These are phyloP conservation scores for Brassica rapa DNA, from an alignment of 345 rosid genomes.

Conservation along the genomic window DNA sequence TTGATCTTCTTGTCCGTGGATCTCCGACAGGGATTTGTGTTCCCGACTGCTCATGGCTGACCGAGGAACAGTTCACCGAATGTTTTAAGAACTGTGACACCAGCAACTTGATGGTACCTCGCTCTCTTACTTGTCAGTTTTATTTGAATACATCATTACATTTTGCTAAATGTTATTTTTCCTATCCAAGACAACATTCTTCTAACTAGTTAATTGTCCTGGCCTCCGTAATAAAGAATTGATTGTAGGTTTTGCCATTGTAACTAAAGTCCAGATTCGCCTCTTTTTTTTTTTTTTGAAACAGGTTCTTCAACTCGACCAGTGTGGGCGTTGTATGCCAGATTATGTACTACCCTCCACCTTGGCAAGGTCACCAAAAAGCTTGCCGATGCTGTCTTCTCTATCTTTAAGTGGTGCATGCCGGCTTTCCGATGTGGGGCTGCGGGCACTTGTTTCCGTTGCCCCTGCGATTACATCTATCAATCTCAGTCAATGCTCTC, in stretches of 20 bases:
- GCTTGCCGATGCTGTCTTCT: conserved; percentile 60
- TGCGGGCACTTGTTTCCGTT: conserved; percentile 55
- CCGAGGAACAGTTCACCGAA: conserved; percentile 64
- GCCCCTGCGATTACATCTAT: conserved; percentile 66
- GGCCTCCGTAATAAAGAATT: background rate
- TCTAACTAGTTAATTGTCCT: background rate
- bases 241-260: background rate
- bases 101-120: conserved; percentile 63
- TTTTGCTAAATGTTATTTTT: background rate
- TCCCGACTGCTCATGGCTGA: conserved; percentile 84
- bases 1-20: conserved; percentile 62
- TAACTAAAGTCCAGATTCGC: conserved; percentile 2
- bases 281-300: conserved; percentile 18
- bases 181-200: background rate
- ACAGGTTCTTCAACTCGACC: conserved; percentile 89
- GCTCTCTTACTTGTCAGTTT: background rate
- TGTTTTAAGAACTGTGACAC: conserved; percentile 64
- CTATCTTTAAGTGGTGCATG: conserved; percentile 77
- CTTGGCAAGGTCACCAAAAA: conserved; percentile 54
- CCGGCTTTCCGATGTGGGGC: conserved; percentile 81
- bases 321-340: conserved; percentile 80
- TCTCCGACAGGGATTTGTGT: conserved; percentile 70
- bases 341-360: conserved; percentile 58
- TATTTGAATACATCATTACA: too few species aligned
- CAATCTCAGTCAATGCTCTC: conserved; percentile 85